Percentiles rank a stretch among this genome's conserved stretches.
phyloP scores from a whole-genome alignment of 2,329 filamentous ascomycete species.

The Aspergillus sp. region DNA sequence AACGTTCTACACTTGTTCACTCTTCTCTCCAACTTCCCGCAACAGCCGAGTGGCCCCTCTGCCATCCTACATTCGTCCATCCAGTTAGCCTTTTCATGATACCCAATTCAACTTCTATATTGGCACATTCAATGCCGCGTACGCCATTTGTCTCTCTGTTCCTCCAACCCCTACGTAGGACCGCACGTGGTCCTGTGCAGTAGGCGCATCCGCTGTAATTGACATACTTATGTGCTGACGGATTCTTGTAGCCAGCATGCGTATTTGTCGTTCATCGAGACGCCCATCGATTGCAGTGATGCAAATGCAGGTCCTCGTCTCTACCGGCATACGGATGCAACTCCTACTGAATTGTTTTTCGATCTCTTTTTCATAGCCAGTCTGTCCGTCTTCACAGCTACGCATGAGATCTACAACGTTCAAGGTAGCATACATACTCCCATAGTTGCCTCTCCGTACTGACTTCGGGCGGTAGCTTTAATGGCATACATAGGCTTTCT shows the following conservation, averaged over 20 bases:
- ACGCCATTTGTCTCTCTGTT: slow-evolving; percentile 30
- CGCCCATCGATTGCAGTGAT: slow-evolving; percentile 29
- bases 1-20: not conserved
- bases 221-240: not conserved
- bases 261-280: slow-evolving; percentile 33
- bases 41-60: no score
- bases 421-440: slow-evolving; percentile 26
- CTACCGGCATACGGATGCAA: slow-evolving; percentile 49
- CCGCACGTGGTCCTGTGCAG: slow-evolving; percentile 13
- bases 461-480: slow-evolving; percentile 28
- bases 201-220: slow-evolving; percentile 16
- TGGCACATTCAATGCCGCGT: slow-evolving; percentile 23
- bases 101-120: slow-evolving; percentile 9
- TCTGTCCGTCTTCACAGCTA: slow-evolving; percentile 59
- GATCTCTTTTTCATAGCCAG: slow-evolving; percentile 64
- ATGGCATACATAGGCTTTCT: slow-evolving; percentile 54
- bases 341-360: slow-evolving; percentile 57
- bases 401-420: slow-evolving; percentile 54
- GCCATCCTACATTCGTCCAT: not conserved
- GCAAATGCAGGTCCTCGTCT: slow-evolving; percentile 28
- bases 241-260: slow-evolving; percentile 10
- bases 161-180: slow-evolving; percentile 21
- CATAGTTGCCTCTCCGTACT: slow-evolving; percentile 3
- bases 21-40: not conserved
- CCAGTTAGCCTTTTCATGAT: slow-evolving; percentile 10